Base-by-base conservation (phyloP, 305 asterid species). In the Fraxinus baroniana region DNA sequence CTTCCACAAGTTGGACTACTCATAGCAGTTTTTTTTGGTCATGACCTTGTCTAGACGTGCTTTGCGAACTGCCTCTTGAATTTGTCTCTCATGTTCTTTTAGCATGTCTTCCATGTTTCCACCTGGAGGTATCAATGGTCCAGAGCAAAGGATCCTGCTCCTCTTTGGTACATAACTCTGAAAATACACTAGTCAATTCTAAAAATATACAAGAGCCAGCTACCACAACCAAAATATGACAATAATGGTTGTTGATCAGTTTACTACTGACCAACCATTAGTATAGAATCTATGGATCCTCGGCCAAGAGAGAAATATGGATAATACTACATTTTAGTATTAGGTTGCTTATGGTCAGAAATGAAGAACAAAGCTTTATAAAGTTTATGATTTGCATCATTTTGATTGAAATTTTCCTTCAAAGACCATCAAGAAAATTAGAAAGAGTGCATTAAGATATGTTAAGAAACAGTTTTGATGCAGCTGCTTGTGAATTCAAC, bases 91-190 rank as follows among this genome's bases (percentile, higher is more conserved):
- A 2, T 96, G 98, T 85, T 94, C 99, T 85, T 89, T 96, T 37
- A 96, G 91, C 98, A 94, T 90, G 82, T 92, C 98, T n/a, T 94
- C 99, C 94, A 96, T 90, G 89, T 93, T 96, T 52, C 98, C 97
- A 9, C 99, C 98, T 1, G 97, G 97, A 82, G 97, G 97, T 94
- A 91, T 76, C 72, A 96, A 75, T 46, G 98, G 98, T 81, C 99
- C 99, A 4, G 98, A 96, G 86, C 90, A 93, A 62, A 78, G 91
- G 74, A 96, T 89, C 90, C 97, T 85, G 87, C 84, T 89, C 88
- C 85, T 93, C 87, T 90, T 90, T 52, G 89, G 92, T 66, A 49
- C 88, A 78, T 79, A 92, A 66, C 90, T 92, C 98, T 93, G 93
- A 72, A 86, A 88, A 49, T 76, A 72, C 46, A 73, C 64, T 60